These are phyloP conservation scores for Aspergillus ruber DNA, from an alignment of 2,329 filamentous ascomycete species.

Conservation along the genomic window DNA sequence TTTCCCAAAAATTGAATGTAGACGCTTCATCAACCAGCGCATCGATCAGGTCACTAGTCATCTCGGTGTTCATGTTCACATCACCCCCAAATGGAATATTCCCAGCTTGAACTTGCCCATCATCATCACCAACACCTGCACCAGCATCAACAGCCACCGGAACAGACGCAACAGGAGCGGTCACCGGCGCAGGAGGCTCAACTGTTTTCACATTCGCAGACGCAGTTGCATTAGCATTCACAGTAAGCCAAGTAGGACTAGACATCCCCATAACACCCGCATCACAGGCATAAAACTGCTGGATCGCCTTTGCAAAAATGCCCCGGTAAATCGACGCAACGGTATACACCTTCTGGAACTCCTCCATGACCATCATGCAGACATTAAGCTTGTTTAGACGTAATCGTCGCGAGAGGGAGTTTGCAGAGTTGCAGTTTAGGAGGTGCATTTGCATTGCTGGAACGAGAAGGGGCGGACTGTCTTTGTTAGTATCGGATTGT, in stretches of 20 bases:
- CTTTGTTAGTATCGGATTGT: neutral
- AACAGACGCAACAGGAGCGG: neutral
- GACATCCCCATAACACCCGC: neutral
- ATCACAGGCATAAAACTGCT: constrained; percentile 3
- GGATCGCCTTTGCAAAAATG: constrained; percentile 6
- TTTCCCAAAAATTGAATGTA: constrained; percentile 6
- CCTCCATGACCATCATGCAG: constrained; percentile 17
- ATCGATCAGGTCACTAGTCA: constrained; percentile 3
- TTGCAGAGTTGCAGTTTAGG: constrained; percentile 17
- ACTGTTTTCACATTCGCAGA: no score
- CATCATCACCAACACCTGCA: neutral
- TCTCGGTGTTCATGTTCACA: neutral
- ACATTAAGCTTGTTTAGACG: constrained; percentile 15
- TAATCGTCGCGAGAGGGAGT: constrained; percentile 11
- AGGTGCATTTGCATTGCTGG: constrained; percentile 22
- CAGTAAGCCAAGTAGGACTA: neutral
- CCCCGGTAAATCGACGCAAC: constrained; percentile 7
- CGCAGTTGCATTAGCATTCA: neutral
- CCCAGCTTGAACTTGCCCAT: no score
- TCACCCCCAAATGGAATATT: neutral
- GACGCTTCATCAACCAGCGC: constrained; percentile 4
- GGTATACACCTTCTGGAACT: constrained; percentile 15
- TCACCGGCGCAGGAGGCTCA: neutral
- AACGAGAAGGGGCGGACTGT: constrained; percentile 11
- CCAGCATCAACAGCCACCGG: neutral